Percentiles rank a stretch among this genome's conserved stretches.
Evolutionary conservation across 1,284 basidiomycete genomes (phyloP).

Genomic region (Melanopsichium pennsylvanicum): DNA sequence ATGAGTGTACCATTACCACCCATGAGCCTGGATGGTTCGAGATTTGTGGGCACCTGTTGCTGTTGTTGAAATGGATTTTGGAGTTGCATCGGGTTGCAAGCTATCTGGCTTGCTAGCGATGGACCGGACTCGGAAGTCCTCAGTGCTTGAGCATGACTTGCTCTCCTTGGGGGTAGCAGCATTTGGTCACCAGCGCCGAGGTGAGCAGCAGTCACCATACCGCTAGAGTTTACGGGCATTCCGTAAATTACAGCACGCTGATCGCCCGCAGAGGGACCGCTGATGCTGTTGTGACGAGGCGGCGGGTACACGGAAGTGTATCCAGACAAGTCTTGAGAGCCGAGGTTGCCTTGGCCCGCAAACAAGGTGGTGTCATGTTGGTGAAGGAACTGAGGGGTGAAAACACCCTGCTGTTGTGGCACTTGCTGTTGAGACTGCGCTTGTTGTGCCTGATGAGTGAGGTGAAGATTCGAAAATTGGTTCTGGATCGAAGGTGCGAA

Average conservation of each 20-base stretch:
- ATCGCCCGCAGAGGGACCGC: background rate
- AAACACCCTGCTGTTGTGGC: constrained; percentile 16
- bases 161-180: constrained; percentile 15
- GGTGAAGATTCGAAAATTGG: constrained; percentile 36
- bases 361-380: constrained; percentile 35
- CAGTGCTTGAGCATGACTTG: constrained; percentile 14
- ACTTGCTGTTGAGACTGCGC: constrained; percentile 1
- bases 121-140: constrained; percentile 26
- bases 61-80: constrained; percentile 27
- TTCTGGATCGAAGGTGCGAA: constrained; percentile 40
- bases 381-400: constrained; percentile 37
- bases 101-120: constrained; percentile 37
- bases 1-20: constrained; percentile 5
- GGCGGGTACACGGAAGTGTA: constrained; percentile 47
- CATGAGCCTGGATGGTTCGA: constrained; percentile 31
- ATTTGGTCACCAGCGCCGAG: constrained; percentile 14
- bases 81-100: constrained; percentile 46
- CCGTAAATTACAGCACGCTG: constrained; percentile 4
- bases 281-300: constrained; percentile 27
- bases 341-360: constrained; percentile 8
- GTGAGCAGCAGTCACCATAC: constrained; percentile 8
- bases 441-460: constrained; percentile 23
- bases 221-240: constrained; percentile 11
- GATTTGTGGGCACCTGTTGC: constrained; percentile 15
- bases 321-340: constrained; percentile 26